These are phyloP conservation scores for Hyphopichia pseudoburtonii DNA, from an alignment of 1,139 yeast species.

Conservation along the genomic window DNA sequence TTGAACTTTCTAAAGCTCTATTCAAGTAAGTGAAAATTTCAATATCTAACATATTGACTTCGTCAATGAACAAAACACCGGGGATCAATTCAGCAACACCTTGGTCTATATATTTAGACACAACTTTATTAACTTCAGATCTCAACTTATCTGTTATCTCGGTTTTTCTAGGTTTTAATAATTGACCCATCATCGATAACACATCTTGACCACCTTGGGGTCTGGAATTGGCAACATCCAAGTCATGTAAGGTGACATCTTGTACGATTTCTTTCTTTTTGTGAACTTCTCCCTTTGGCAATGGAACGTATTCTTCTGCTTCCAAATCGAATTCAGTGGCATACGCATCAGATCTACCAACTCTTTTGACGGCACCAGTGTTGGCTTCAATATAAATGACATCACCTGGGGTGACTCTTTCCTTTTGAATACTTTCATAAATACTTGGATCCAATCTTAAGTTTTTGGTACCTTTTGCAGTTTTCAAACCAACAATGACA, in stretches of 20 bases:
- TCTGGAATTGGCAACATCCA: slow-evolving; percentile 93
- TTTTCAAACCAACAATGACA: slow-evolving; percentile 90
- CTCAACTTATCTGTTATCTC: slow-evolving; percentile 96
- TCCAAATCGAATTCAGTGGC: slow-evolving; percentile 98
- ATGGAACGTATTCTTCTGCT: slow-evolving; percentile 97
- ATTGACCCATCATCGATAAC: slow-evolving; percentile 97
- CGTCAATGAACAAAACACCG: slow-evolving; percentile 96
- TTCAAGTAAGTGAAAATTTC: slow-evolving; percentile 94
- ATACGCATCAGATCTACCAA: slow-evolving; percentile 96
- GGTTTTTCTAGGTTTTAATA: slow-evolving; percentile 94
- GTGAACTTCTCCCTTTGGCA: slow-evolving; percentile 98
- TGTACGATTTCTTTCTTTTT: slow-evolving; percentile 97
- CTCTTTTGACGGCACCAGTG: slow-evolving; percentile 96
- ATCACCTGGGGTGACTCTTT: slow-evolving; percentile 91
- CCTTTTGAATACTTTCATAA: slow-evolving; percentile 94
- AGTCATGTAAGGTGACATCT: slow-evolving; percentile 93
- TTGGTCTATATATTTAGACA: slow-evolving; percentile 92
- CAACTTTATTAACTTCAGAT: slow-evolving; percentile 91
- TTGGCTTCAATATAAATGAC: slow-evolving; percentile 96
- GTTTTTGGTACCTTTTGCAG: slow-evolving; percentile 94
- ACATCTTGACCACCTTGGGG: slow-evolving; percentile 99
- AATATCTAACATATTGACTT: slow-evolving; percentile 95
- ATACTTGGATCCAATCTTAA: slow-evolving; percentile 92
- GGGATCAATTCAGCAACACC: slow-evolving; percentile 98
- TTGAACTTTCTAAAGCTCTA: slow-evolving; percentile 86